Base-by-base conservation (phyloP, 257 asterid species). In the Avicennia marina region DNA sequence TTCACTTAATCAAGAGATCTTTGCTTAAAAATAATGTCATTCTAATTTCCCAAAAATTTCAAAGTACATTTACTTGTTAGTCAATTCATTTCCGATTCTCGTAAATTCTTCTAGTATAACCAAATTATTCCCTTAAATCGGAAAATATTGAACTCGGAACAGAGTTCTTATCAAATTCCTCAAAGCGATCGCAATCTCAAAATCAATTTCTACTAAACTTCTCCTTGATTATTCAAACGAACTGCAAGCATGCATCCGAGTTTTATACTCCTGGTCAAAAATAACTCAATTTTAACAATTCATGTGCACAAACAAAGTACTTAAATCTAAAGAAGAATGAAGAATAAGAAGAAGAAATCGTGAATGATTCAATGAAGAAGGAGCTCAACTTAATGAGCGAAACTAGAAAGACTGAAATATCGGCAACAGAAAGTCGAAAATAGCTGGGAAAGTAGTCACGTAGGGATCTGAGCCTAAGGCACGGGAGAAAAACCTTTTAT, bases 161-260 rank as follows among this genome's bases (percentile, higher is more conserved):
- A 16, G 11, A 27, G 26, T 56, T 48, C 33, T 53, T 49, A 66
- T 47, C 59, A 56, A 63, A 44, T 39, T 61, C 62, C 56, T 50
- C 29, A 29, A 21, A 21, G 44, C 62, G 70, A 58, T 68, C 83
- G 64, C 44, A 63, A 73, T 53, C 65, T 52, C 29, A 25, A 39
- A 73, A 39, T 47, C 53, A 75, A 27, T 51, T 40, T 44, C 49
- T 71, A 27, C 47, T 40, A 47, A 29, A 44, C 49, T 24, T 49
- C 67, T 36, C 39, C 57, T 22, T 4, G n/a, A 56, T 15, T 24
- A 21, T n/a, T 45, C 42, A 17, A 38, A 61, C 36, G 47, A 10
- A 43, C 27, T 15, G 12, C 15, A 19, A 46, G 27, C 26, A 16
- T 10, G 60, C 41, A 53, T 7, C 12, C 48, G 48, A 47, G 22